phyloP scores from a whole-genome alignment of 768 basidiomycete species.

The Lentinula detonsa region DNA sequence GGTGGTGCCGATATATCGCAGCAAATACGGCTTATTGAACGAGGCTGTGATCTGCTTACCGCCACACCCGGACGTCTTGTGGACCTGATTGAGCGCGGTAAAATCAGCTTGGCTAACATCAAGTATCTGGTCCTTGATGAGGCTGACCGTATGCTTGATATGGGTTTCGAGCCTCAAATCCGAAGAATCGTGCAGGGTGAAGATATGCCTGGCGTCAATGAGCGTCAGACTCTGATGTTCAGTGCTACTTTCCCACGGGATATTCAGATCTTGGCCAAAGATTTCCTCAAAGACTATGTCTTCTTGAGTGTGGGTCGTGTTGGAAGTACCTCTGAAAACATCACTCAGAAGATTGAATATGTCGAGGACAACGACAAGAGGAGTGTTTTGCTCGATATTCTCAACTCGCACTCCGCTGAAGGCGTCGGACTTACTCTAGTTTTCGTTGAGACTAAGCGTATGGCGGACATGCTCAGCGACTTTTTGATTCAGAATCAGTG shows the following conservation, averaged over 20 bases:
- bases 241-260: slow-evolving; percentile 98
- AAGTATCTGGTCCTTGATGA: slow-evolving; percentile 98
- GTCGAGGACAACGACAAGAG: slow-evolving; percentile 98
- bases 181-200: slow-evolving; percentile 96
- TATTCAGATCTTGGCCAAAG: slow-evolving; percentile 93
- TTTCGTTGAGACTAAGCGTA: slow-evolving; percentile 99
- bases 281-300: slow-evolving; percentile 97
- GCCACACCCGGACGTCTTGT: slow-evolving; percentile 98
- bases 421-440: slow-evolving; percentile 79
- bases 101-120: slow-evolving; percentile 94
- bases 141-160: slow-evolving; percentile 99
- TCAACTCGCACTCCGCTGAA: slow-evolving; percentile 62
- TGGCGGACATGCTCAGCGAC: slow-evolving; percentile 98
- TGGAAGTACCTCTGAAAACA: slow-evolving; percentile 98
- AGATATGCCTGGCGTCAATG: slow-evolving; percentile 91
- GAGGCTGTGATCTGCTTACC: slow-evolving; percentile 93
- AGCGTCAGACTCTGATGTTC: slow-evolving; percentile 99
- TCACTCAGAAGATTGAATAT: slow-evolving; percentile 98
- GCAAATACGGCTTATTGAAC: slow-evolving; percentile 91
- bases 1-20: slow-evolving; percentile 97
- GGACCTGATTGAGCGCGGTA: slow-evolving; percentile 96
- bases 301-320: slow-evolving; percentile 99
- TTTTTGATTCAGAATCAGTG: slow-evolving; percentile 82
- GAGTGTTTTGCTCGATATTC: slow-evolving; percentile 91
- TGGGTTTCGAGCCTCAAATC: slow-evolving; percentile 99